Conservation (phyloP, 2,329 filamentous ascomycete genomes). For the Nectriaceae sp. region DNA sequence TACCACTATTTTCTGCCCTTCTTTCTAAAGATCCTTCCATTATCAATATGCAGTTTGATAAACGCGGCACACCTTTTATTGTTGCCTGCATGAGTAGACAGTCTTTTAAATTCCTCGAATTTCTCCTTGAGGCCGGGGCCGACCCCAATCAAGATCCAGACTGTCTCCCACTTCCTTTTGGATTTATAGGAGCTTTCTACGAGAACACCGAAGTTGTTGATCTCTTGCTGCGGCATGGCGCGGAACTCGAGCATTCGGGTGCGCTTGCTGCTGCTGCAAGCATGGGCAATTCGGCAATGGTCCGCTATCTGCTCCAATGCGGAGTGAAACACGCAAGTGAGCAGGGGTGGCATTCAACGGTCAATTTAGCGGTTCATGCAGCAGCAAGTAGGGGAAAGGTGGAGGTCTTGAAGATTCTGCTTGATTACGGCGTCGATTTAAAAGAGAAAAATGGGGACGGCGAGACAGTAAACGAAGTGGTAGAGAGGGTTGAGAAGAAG, state of each 20-base stretch:
- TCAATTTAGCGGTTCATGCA: too few relatives aligned
- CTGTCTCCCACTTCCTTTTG: not conserved
- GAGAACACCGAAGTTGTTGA: not conserved
- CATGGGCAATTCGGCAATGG: not conserved
- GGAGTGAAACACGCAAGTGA: too few relatives aligned
- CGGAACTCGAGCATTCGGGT: not conserved
- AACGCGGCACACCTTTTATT: conserved; percentile 9
- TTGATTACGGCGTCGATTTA: too few relatives aligned
- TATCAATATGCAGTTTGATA: conserved; percentile 11
- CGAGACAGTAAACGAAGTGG: too few relatives aligned
- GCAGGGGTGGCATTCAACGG: too few relatives aligned
- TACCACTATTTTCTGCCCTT: conserved; percentile 7
- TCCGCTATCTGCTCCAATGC: not conserved
- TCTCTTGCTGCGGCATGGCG: not conserved
- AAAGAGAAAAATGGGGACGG: too few relatives aligned
- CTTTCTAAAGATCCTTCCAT: conserved; percentile 8
- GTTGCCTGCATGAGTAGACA: conserved; percentile 12
- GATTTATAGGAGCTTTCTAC: not conserved
- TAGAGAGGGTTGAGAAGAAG: too few relatives aligned
- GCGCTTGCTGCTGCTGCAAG: not conserved
- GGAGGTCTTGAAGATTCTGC: too few relatives aligned
- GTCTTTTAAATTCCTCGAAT: conserved; percentile 6
- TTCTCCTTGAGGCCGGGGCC: conserved; percentile 13
- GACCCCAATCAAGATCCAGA: conserved; percentile 13
- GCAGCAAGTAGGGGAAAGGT: too few relatives aligned